Base-by-base conservation (phyloP, 2,329 filamentous ascomycete genomes). In the Botrytis sinoallii region DNA sequence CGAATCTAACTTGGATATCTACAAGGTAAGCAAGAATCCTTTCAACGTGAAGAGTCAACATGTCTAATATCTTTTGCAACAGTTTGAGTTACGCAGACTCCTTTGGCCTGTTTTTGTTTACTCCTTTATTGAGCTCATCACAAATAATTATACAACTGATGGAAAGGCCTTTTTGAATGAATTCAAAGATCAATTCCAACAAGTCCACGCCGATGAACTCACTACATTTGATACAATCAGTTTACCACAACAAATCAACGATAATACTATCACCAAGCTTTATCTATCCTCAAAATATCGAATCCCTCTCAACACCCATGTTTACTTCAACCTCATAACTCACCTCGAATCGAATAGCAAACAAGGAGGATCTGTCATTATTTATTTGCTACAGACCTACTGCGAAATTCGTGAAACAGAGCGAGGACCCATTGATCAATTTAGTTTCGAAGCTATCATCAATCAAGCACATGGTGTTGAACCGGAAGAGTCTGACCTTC, bases 71-170 rank as follows among this genome's bases (percentile, higher is more conserved):
- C 18, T 3, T 38, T 12, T 20, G 74, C 75, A 20, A 57, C 75
- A 95, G 90, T 94, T 95, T 63, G 96, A 99, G 84, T 86, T 99
- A 4, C 88, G 90, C 74, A 94, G 97, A 77, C 86, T 98, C 6
- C 84, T 97, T 25, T 99, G 96, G 94, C 96, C 96, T 0, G 85
- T 97, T 0, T 98, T 98, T 80, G 93, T 98, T 69, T 97, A 99
- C 83, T 96, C 93, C 0, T 98, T 93, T 80, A 85, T 99, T 40
- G 91, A 93, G 73, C 88, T 98, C 72, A 88, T 97, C 42, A 86
- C 86, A 48, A 89, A 93, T 74, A 90, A 90, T 76, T 94, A 92
- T 78, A 84, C 88, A 1, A 88, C 89, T 57, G 93, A 97, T 74
- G 90, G 91, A 22, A 90, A 92, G 77, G 85, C 87, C 2, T 95